Base-by-base conservation (phyloP, 2,329 filamentous ascomycete species). In the Arthroderma sp. region DNA sequence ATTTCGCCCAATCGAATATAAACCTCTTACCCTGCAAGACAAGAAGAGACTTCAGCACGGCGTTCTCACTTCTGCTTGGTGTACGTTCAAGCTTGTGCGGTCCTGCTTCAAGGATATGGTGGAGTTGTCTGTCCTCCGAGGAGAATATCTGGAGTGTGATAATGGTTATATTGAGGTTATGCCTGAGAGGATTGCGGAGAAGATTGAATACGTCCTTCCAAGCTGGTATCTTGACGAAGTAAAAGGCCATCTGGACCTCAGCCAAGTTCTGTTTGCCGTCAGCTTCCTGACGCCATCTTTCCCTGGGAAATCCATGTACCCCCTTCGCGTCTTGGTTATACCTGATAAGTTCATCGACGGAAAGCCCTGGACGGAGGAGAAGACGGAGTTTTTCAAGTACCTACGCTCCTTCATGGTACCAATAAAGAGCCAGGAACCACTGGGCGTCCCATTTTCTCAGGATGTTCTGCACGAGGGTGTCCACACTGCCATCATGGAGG, bases 51-150 rank as follows among this genome's bases (percentile, higher is more conserved):
- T 50, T 3, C 67, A 69, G 46, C 37, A 46, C 2, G 52, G 52
- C 1, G 54, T 69, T 3, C 45, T 68, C 28, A 52, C 52, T 4
- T 65, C 60, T 45, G 54, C 51, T 46, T 70, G 66, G 65, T 68
- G 60, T 45, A 68, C 61, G 0, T 44, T 57, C 27, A 46, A 55
- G 3, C 59, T 61, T 5, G 46, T 69, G 4, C 6, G 8, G 6
- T 43, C 41, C 10, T 43, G 41, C 22, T 22, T 43, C 27, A 29
- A 22, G 15, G 15, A 22, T 22, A 22, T 22, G 15, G 15, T 22
- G 15, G 15, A 22, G 15, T 22, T 22, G 15, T 22, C 15, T 22
- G 15, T 22, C 15, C 15, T 22, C 15, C 15, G 15, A 22, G 15
- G 15, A 22, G 15, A 22, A 22, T 22, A 22, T 22, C 15, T 22